Base-by-base conservation (phyloP, 1,139 yeast species). In the Suhomyces bolitotheri region DNA sequence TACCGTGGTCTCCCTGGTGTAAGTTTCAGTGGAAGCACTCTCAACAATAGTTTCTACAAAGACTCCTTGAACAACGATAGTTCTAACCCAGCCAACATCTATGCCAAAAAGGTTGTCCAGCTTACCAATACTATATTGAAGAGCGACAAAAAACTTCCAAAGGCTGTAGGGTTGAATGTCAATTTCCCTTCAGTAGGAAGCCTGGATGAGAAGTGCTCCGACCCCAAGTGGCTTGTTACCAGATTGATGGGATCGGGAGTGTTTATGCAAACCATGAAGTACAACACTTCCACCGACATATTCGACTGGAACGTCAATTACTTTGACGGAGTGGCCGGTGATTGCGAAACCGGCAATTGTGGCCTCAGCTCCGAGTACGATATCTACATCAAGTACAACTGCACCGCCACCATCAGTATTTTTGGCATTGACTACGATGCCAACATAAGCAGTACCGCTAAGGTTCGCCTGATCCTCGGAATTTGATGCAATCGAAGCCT, bases 141-240 rank as follows among this genome's bases (percentile, higher is more conserved):
- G 2, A 51, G 53, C 16, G 22, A 16, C 7, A 49, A 53, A 8
- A 46, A 56, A 20, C 49, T 73, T 34, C 78, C 78, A 6, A 35
- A 53, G 17, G 64, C 67, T 27, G 56, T 63, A 16, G 78, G 78
- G 16, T 37, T 73, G 33, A 71, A 68, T 42, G 70, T 73, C 34
- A 73, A 72, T 49, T 60, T 72, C 48, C 78, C 76, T 20, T 51
- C 54, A n/a, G 74, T 64, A 23, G 71, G 71, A 1, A 29, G 40
- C 16, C 50, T 51, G 12, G 48, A 54, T 22, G 44, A 50, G 22
- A 38, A 52, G 12, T 73, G 78, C 47, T 41, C 51, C 26, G 58
- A 60, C 36, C 74, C 75, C 9, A 41, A 41, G 16, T 72, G 63
- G 55, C 55, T 56, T 12, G 57, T 56, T 34, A 53, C 74, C n/a